A percentile compares a stretch with the other conserved stretches of the same genome.
phyloP scores from a whole-genome alignment of 345 rosid species.

The Citrus australasica region DNA sequence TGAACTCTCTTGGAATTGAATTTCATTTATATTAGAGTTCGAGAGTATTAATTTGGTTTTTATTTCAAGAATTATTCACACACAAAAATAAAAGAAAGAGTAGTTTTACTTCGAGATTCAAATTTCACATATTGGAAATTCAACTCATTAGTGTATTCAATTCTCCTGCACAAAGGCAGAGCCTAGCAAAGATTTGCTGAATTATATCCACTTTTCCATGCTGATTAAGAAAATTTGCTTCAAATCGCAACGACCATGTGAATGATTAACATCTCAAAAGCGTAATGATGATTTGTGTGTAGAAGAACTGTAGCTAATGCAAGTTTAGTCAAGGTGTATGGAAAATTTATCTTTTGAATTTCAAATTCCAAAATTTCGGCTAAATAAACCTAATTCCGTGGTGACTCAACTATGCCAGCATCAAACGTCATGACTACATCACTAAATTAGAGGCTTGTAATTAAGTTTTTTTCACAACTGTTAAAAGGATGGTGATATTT shows the following conservation, averaged over 20 bases:
- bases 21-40: background rate
- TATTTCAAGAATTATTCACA: background rate
- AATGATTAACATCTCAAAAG: background rate
- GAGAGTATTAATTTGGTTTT: no score
- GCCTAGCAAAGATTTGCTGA: background rate
- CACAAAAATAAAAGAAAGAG: background rate
- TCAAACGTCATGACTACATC: constrained; percentile 7
- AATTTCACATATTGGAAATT: background rate
- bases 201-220: background rate
- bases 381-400: background rate
- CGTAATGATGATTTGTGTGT: background rate
- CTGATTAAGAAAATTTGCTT: background rate
- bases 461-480: background rate
- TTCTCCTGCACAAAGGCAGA: background rate
- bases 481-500: no score
- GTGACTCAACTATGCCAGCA: background rate
- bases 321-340: constrained; percentile 6
- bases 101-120: background rate
- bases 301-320: background rate
- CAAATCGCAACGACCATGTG: background rate
- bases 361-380: constrained; percentile 10
- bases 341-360: background rate
- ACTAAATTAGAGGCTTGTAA: background rate
- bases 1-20: background rate
- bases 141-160: background rate